Evolutionary conservation across 2,329 filamentous ascomycete genomes (phyloP).

Genomic region (Venturiaceae sp.): DNA sequence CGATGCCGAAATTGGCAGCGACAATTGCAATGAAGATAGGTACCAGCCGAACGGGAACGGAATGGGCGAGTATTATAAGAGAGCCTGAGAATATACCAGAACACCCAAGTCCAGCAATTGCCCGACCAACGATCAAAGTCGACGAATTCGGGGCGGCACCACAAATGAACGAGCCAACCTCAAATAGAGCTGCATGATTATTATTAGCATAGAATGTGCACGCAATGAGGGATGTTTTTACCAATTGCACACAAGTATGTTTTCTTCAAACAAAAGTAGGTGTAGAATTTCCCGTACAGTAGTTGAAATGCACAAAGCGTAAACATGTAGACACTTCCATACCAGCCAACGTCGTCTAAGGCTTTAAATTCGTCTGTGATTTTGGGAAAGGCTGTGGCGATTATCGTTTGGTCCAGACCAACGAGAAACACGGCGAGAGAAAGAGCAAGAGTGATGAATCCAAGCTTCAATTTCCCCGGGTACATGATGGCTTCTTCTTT

Average conservation of each 20-base stretch:
- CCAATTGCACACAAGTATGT: conserved; percentile 9
- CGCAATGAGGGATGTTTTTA: background rate
- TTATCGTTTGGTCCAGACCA: conserved; percentile 18
- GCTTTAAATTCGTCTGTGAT: conserved; percentile 13
- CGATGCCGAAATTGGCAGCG: conserved; percentile 8
- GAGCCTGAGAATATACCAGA: conserved; percentile 13
- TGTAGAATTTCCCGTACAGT: conserved; percentile 9
- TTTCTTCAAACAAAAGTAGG: conserved; percentile 7
- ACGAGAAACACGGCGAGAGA: conserved; percentile 9
- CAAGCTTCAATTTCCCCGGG: background rate
- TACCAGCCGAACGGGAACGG: conserved; percentile 22
- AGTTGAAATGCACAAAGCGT: conserved; percentile 5
- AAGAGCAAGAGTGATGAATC: conserved; percentile 7
- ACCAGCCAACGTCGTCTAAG: conserved; percentile 24
- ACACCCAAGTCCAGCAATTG: conserved; percentile 12
- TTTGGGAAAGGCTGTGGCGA: conserved; percentile 20
- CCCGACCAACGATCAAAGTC: conserved; percentile 12
- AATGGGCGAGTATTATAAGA: conserved; percentile 33
- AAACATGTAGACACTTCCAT: conserved; percentile 12
- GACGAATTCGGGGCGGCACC: conserved; percentile 10
- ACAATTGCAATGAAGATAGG: conserved; percentile 8
- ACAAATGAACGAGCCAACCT: conserved; percentile 12
- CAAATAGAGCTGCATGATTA: conserved; percentile 11
- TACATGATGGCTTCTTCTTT: background rate
- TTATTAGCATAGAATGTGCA: background rate